phyloP scores from a whole-genome alignment of 2,329 filamentous ascomycete species.

The Dothistroma pini region DNA sequence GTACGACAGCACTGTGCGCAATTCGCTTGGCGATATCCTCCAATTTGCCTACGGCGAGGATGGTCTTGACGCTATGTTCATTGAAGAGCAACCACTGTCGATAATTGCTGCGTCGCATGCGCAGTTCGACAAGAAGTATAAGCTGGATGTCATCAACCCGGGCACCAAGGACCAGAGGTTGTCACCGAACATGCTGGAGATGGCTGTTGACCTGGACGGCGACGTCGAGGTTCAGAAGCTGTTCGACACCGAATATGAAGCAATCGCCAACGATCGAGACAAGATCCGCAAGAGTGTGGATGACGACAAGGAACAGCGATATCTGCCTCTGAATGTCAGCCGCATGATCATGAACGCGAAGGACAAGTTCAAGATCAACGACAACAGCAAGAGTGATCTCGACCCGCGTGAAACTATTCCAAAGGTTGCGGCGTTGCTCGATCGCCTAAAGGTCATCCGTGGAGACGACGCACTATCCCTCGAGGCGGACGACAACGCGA shows the following conservation, averaged over 20 bases:
- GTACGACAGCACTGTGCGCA: constrained; percentile 95
- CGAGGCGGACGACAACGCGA: constrained; percentile 86
- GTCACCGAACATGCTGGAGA: constrained; percentile 70
- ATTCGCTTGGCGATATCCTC: constrained; percentile 92
- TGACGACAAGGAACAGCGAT: constrained; percentile 78
- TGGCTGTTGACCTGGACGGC: constrained; percentile 79
- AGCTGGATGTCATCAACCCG: constrained; percentile 79
- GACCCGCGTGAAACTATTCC: constrained; percentile 84
- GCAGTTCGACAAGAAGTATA: constrained; percentile 76
- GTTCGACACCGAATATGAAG: constrained; percentile 84
- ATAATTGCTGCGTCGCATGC: constrained; percentile 75
- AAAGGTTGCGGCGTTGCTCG: constrained; percentile 68
- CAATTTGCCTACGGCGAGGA: constrained; percentile 99
- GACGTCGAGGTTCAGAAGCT: constrained; percentile 83
- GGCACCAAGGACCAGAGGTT: constrained; percentile 52
- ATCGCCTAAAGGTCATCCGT: constrained; percentile 78
- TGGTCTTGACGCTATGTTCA: constrained; percentile 86
- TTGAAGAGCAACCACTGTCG: constrained; percentile 89
- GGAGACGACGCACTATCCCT: constrained; percentile 75
- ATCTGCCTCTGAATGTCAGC: constrained; percentile 85
- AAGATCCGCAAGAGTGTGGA: constrained; percentile 68
- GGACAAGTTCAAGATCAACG: constrained; percentile 85
- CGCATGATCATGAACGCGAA: constrained; percentile 89
- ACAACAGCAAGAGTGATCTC: constrained; percentile 80
- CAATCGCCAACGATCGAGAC: constrained; percentile 68